Conservation (phyloP, 2,329 filamentous ascomycete species). For the Xylariales sp. region DNA sequence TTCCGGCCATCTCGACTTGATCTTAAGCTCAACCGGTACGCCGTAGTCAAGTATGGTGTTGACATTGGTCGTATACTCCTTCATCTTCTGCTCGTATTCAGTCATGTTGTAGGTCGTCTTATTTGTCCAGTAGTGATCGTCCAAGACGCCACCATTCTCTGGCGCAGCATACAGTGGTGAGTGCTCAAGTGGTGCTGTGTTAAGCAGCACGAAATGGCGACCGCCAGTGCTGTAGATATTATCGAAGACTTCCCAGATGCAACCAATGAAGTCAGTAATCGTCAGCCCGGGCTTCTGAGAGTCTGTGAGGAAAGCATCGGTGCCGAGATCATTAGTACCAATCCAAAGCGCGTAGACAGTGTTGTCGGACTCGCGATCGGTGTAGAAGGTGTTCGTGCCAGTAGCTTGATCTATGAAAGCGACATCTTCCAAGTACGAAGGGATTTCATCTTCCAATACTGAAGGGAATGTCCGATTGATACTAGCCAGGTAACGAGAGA, state of each 20-base stretch:
- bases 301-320: conserved; percentile 61
- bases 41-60: conserved; percentile 48
- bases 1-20: conserved; percentile 47
- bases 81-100: conserved; percentile 42
- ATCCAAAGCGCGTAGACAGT: conserved; percentile 77
- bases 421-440: conserved; percentile 49
- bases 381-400: conserved; percentile 33
- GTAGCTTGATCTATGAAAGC: conserved; percentile 22
- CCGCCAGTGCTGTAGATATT: conserved; percentile 61
- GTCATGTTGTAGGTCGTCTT: conserved; percentile 42
- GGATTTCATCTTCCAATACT: conserved; percentile 56
- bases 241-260: conserved; percentile 61
- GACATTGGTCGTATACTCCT: conserved; percentile 43
- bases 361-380: conserved; percentile 43
- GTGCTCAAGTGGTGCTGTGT: conserved; percentile 62
- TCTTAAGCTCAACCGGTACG: conserved; percentile 38
- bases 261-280: conserved; percentile 62
- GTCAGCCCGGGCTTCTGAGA: conserved; percentile 54
- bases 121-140: conserved; percentile 42
- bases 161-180: conserved; percentile 59
- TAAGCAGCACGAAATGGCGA: conserved; percentile 68
- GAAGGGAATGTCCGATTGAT: conserved; percentile 57
- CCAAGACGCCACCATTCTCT: conserved; percentile 35
- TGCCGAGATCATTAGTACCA: conserved; percentile 74
- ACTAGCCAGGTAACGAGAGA: conserved; percentile 45